Evolutionary conservation across 2,329 filamentous ascomycete genomes (phyloP).

Genomic region (Colletotrichum phormii): DNA sequence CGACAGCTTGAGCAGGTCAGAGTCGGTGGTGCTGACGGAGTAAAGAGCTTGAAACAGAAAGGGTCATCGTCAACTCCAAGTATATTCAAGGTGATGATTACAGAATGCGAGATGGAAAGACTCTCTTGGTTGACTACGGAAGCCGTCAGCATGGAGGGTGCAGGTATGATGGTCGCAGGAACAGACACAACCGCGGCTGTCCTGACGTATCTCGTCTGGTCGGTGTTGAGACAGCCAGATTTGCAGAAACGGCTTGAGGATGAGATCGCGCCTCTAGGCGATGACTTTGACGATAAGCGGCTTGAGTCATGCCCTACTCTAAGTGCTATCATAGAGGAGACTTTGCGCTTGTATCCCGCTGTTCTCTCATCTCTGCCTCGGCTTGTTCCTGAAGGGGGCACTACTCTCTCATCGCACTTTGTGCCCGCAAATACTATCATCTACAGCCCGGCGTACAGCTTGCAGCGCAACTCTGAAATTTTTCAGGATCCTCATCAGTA

Average conservation of each 20-base stretch:
- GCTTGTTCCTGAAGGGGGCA: slow-evolving; percentile 52
- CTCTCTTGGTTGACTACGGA: background rate
- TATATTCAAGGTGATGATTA: slow-evolving; percentile 9
- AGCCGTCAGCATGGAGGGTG: slow-evolving; percentile 55
- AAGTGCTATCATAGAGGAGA: slow-evolving; percentile 57
- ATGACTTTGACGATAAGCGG: slow-evolving; percentile 45
- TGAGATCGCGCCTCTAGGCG: slow-evolving; percentile 44
- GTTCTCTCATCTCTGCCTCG: slow-evolving; percentile 54
- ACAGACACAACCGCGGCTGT: slow-evolving; percentile 64
- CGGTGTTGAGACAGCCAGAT: slow-evolving; percentile 45
- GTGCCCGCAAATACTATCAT: slow-evolving; percentile 54
- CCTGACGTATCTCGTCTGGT: slow-evolving; percentile 60
- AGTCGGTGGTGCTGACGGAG: background rate
- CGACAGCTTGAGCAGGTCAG: background rate
- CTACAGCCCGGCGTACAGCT: slow-evolving; percentile 56
- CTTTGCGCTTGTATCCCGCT: slow-evolving; percentile 55
- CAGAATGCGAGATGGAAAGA: background rate
- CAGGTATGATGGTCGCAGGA: slow-evolving; percentile 61
- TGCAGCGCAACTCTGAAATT: slow-evolving; percentile 55
- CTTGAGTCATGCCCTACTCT: slow-evolving; percentile 53
- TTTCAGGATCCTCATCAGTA: slow-evolving; percentile 53
- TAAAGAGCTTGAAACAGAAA: background rate
- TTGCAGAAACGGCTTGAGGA: slow-evolving; percentile 47
- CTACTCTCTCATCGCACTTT: slow-evolving; percentile 49
- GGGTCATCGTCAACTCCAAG: background rate